phyloP scores from a whole-genome alignment of 2,329 filamentous ascomycete species.

The Taxawa tesnikishii region DNA sequence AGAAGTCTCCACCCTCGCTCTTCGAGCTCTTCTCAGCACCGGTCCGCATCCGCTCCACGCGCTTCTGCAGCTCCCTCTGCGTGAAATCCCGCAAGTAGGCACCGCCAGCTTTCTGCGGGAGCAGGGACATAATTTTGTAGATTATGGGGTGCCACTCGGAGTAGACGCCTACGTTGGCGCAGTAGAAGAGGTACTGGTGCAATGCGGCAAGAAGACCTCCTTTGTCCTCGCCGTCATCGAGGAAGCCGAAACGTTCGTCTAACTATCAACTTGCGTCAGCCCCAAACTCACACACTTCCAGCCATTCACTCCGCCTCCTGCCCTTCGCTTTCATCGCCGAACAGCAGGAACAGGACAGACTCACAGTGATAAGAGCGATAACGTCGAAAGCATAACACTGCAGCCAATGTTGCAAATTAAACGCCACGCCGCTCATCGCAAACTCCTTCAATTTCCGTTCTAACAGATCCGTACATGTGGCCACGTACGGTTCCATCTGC shows the following conservation, averaged over 20 bases:
- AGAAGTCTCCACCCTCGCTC: constrained; percentile 3
- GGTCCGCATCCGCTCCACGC: not conserved
- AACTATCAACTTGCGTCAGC: too few relatives aligned
- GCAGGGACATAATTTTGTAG: not conserved
- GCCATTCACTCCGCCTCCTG: too few relatives aligned
- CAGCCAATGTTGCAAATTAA: too few relatives aligned
- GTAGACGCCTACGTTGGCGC: constrained; percentile 6
- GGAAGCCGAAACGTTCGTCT: constrained; percentile 22
- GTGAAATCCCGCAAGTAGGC: constrained; percentile 2
- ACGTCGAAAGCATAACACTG: too few relatives aligned
- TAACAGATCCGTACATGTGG: too few relatives aligned
- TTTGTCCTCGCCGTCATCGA: constrained; percentile 24
- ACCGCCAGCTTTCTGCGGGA: not conserved
- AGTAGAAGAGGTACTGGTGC: constrained; percentile 7
- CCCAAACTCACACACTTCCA: too few relatives aligned
- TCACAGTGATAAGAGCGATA: too few relatives aligned
- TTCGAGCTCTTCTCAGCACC: constrained; percentile 1
- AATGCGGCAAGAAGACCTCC: constrained; percentile 7
- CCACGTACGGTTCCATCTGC: too few relatives aligned
- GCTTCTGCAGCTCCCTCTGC: not conserved
- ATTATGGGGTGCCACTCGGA: constrained; percentile 7
- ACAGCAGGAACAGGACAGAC: too few relatives aligned
- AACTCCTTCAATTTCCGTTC: too few relatives aligned
- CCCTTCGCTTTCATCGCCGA: too few relatives aligned
- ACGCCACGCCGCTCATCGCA: too few relatives aligned